phyloP scores from a whole-genome alignment of 495 filamentous ascomycete genomes.

The Rostrohypoxylon terebratum region DNA sequence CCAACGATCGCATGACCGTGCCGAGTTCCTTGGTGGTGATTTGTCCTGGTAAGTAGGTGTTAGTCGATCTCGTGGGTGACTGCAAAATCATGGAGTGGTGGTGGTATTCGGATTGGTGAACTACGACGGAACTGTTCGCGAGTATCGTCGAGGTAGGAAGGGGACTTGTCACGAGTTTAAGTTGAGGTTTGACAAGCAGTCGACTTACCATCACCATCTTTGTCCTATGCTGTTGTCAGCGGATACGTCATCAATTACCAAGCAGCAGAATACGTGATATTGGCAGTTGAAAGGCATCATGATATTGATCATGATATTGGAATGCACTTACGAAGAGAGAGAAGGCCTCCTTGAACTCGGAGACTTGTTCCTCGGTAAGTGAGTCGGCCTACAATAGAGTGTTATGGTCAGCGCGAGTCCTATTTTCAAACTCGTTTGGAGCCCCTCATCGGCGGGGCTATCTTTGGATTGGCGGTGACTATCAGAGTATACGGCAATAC shows the following conservation, averaged over 20 bases:
- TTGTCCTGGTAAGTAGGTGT: constrained; percentile 73
- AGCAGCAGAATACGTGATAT: neutral
- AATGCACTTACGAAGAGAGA: constrained; percentile 92
- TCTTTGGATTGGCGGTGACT: constrained; percentile 40
- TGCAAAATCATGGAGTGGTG: neutral
- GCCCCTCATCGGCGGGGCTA: constrained; percentile 47
- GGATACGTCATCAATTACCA: constrained; percentile 40
- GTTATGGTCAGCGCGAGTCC: constrained; percentile 42
- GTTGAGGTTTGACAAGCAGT: constrained; percentile 3
- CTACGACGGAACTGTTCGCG: constrained; percentile 14
- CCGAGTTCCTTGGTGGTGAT: constrained; percentile 99
- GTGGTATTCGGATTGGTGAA: neutral
- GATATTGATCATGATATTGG: neutral
- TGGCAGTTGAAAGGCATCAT: neutral
- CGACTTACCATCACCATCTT: constrained; percentile 98
- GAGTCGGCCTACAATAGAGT: constrained; percentile 76
- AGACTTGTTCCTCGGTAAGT: constrained; percentile 98
- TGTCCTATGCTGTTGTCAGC: constrained; percentile 75
- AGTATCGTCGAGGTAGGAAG: constrained; percentile 17
- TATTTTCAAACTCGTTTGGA: constrained; percentile 35
- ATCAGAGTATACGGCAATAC: constrained; percentile 13
- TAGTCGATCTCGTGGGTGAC: constrained; percentile 32
- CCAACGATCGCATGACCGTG: constrained; percentile 99
- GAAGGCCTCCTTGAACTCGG: constrained; percentile 99
- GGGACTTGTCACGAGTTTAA: neutral